Percentiles rank a stretch among this genome's conserved stretches.
Conservation (phyloP, 345 rosid genomes). For the Geranium brycei region DNA sequence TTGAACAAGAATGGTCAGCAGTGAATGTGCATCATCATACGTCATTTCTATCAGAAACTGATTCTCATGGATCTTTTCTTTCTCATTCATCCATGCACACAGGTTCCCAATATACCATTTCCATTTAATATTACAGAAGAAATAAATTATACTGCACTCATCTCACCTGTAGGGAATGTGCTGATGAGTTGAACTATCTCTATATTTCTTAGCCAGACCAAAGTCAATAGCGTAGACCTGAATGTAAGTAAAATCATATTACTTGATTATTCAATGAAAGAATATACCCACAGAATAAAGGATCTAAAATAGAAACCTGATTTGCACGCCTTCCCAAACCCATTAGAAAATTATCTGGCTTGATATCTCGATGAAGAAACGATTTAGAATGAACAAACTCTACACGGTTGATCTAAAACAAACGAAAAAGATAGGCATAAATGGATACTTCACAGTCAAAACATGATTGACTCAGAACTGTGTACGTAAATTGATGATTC, state of each 20-base stretch:
- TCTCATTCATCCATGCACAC: not conserved
- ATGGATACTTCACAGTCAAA: not conserved
- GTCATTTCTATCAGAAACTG: not conserved
- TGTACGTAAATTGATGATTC: constrained; percentile 3
- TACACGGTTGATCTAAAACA: constrained; percentile 67
- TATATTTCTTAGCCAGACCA: constrained; percentile 88
- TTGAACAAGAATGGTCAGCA: not conserved
- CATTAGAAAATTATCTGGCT: constrained; percentile 93
- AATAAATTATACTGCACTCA: not conserved
- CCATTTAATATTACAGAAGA: not conserved
- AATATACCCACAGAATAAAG: constrained; percentile 1
- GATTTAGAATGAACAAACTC: constrained; percentile 86
- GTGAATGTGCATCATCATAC: too few relatives aligned
- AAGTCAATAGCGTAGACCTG: constrained; percentile 85
- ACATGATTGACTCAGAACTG: not conserved
- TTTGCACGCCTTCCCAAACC: constrained; percentile 91
- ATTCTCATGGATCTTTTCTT: too few relatives aligned
- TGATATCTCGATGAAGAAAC: constrained; percentile 89
- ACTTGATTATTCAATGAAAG: not conserved
- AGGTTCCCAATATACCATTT: not conserved
- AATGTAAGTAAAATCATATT: constrained; percentile 1
- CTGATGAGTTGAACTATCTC: constrained; percentile 73
- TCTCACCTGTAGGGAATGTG: constrained; percentile 83
- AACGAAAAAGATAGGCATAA: not conserved
- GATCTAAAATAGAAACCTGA: constrained; percentile 38